phyloP scores from a whole-genome alignment of 305 asterid genomes.

The Petunia hybrid region DNA sequence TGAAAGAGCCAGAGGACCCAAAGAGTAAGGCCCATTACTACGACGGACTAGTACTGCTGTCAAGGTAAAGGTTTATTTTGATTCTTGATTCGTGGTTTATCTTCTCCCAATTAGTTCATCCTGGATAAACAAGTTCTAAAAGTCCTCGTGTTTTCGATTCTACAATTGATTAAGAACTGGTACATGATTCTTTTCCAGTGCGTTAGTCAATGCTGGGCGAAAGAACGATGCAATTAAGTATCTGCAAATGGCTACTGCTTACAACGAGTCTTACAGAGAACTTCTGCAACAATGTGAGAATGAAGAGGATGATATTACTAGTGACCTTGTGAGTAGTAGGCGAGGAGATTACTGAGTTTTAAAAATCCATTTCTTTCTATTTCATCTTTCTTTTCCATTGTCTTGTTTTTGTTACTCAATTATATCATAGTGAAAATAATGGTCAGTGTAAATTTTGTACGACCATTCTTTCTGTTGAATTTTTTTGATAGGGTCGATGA shows the following conservation, averaged over 20 bases:
- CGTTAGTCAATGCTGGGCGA: slow-evolving; percentile 56
- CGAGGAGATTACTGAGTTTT: slow-evolving; percentile 54
- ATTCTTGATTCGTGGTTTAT: not conserved
- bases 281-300: slow-evolving; percentile 60
- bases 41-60: slow-evolving; percentile 68
- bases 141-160: slow-evolving; percentile 12
- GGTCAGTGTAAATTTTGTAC: not conserved
- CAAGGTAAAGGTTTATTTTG: slow-evolving; percentile 53
- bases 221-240: slow-evolving; percentile 70
- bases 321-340: slow-evolving; percentile 62
- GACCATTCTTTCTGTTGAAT: not conserved
- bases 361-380: not conserved
- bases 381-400: not conserved
- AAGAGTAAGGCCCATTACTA: slow-evolving; percentile 79
- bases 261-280: slow-evolving; percentile 56
- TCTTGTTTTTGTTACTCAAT: not conserved
- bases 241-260: slow-evolving; percentile 70
- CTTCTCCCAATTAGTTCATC: not conserved
- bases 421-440: slow-evolving; percentile 14
- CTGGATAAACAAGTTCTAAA: not conserved
- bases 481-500: slow-evolving; percentile 24
- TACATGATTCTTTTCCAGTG: slow-evolving; percentile 45
- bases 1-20: slow-evolving; percentile 74
- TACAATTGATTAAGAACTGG: not conserved
- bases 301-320: slow-evolving; percentile 61